phyloP scores from a whole-genome alignment of 2,329 filamentous ascomycete species.

The Xylariaceae sp. region DNA sequence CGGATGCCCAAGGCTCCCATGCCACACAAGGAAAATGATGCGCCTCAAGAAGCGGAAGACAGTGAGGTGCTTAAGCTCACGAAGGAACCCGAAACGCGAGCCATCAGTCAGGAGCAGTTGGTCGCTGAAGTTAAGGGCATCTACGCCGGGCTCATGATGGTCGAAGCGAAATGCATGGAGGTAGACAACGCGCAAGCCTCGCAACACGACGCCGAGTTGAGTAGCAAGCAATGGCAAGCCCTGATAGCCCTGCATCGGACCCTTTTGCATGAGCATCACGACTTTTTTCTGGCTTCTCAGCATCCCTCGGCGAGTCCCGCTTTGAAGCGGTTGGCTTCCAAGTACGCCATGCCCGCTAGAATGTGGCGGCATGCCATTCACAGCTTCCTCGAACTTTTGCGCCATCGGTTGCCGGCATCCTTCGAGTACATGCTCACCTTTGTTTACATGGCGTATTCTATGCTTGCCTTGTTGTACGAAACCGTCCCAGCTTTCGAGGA shows the following conservation, averaged over 20 bases:
- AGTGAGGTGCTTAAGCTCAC: constrained; percentile 20
- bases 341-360: constrained; percentile 84
- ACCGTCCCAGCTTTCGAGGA: constrained; percentile 77
- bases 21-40: constrained; percentile 15
- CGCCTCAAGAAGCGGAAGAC: constrained; percentile 5
- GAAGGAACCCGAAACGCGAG: constrained; percentile 37
- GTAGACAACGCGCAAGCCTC: constrained; percentile 61
- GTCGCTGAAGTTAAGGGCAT: constrained; percentile 78
- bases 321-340: constrained; percentile 63
- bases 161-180: constrained; percentile 82
- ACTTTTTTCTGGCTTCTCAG: constrained; percentile 81
- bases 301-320: constrained; percentile 71
- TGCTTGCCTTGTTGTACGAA: constrained; percentile 82
- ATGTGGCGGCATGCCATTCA: constrained; percentile 97
- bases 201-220: constrained; percentile 41
- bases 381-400: constrained; percentile 70
- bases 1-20: constrained; percentile 4
- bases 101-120: constrained; percentile 72
- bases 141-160: constrained; percentile 77
- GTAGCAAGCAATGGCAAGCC: constrained; percentile 74
- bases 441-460: constrained; percentile 82
- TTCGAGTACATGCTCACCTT: constrained; percentile 88
- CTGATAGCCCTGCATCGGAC: constrained; percentile 78
- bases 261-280: constrained; percentile 74
- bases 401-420: constrained; percentile 68